These are phyloP conservation scores for Suillus hirtellus DNA, from an alignment of 768 basidiomycete genomes.

Conservation along the genomic window DNA sequence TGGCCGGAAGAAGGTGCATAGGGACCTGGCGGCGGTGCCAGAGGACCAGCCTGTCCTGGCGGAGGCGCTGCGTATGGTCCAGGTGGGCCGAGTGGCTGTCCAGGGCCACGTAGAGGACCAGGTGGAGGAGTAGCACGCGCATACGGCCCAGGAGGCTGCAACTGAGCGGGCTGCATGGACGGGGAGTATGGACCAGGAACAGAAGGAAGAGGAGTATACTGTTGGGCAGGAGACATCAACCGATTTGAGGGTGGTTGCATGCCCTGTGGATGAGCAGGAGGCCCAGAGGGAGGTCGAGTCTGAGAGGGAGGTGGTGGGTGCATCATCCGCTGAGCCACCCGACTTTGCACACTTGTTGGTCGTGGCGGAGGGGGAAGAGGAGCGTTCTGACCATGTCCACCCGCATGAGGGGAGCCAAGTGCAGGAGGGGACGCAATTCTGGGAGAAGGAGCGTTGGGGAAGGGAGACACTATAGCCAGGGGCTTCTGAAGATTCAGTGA, in stretches of 20 bases:
- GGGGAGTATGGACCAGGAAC: conserved; percentile 34
- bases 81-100: conserved; percentile 30
- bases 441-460: conserved; percentile 64
- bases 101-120: conserved; percentile 29
- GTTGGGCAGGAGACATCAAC: conserved; percentile 50
- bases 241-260: conserved; percentile 42
- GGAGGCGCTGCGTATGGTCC: conserved; percentile 27
- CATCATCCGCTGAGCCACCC: conserved; percentile 40
- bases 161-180: conserved; percentile 26
- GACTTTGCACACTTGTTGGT: conserved; percentile 37
- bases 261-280: conserved; percentile 33
- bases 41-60: conserved; percentile 17
- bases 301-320: conserved; percentile 40
- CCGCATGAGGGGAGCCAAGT: conserved; percentile 47
- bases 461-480: conserved; percentile 81
- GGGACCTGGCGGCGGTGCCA: conserved; percentile 23
- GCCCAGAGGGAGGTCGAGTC: conserved; percentile 31
- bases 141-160: conserved; percentile 37
- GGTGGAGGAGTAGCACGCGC: conserved; percentile 45
- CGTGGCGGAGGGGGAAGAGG: conserved; percentile 52
- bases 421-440: conserved; percentile 40
- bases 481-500: conserved; percentile 53
- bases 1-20: conserved; percentile 20
- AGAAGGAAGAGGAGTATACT: conserved; percentile 38
- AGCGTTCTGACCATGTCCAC: conserved; percentile 27